phyloP scores from a whole-genome alignment of 116 monocot species.

The Thalassia testudinum region DNA sequence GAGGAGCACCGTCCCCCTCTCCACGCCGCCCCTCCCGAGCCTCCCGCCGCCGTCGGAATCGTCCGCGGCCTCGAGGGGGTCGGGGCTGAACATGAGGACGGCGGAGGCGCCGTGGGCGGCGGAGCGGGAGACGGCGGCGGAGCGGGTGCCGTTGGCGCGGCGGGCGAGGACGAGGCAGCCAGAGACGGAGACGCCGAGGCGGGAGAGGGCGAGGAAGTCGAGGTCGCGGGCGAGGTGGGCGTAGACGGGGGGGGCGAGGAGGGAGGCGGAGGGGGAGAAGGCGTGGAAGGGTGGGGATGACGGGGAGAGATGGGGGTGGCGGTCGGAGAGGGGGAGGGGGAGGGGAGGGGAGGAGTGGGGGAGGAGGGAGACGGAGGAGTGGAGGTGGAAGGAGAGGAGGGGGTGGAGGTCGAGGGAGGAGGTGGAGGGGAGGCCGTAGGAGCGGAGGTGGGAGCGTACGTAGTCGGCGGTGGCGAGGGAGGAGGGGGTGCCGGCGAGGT shows the following conservation, averaged over 20 bases:
- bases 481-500: conserved; percentile 66
- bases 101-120: conserved; percentile 43
- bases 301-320: conserved; percentile 11
- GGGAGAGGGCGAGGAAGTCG: conserved; percentile 32
- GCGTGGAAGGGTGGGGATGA: conserved; percentile 56
- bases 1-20: conserved; percentile 62
- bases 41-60: conserved; percentile 8
- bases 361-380: conserved; percentile 50
- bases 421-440: conserved; percentile 26
- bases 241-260: conserved; percentile 35
- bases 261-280: conserved; percentile 62
- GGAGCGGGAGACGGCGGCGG: conserved; percentile 40
- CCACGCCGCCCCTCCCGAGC: conserved; percentile 30
- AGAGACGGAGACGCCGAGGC: conserved; percentile 33
- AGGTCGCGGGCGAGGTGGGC: conserved; percentile 42
- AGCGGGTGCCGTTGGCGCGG: conserved; percentile 42
- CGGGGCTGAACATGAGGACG: conserved; percentile 40
- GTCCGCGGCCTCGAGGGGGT: conserved; percentile 8
- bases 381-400: conserved; percentile 56
- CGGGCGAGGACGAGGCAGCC: conserved; percentile 40
- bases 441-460: conserved; percentile 38
- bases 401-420: conserved; percentile 20
- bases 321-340: conserved; percentile 25
- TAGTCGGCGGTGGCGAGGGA: conserved; percentile 23
- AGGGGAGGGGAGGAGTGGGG: conserved; percentile 8